A percentile compares a stretch with the other conserved stretches of the same genome.
phyloP scores from a whole-genome alignment of 495 filamentous ascomycete species.

The Neurospora sp. region DNA sequence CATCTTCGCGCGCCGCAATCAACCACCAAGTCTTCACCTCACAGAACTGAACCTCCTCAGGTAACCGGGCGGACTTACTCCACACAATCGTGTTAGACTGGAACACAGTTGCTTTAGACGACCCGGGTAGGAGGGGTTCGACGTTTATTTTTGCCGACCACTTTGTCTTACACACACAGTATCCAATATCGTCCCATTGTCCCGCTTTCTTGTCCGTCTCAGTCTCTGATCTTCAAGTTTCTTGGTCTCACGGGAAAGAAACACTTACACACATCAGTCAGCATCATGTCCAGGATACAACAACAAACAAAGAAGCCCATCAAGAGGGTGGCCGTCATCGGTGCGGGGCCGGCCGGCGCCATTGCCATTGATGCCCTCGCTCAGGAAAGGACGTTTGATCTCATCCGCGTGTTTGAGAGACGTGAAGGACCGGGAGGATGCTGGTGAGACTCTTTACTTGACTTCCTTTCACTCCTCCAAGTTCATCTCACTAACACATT shows the following conservation, averaged over 20 bases:
- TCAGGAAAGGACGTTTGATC: slow-evolving; percentile 45
- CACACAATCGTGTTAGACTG: too few species aligned
- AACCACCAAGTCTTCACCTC: too few species aligned
- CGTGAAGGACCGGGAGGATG: slow-evolving; percentile 47
- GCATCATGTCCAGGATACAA: not conserved
- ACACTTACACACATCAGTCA: not conserved
- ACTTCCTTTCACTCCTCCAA: not conserved
- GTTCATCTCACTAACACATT: not conserved
- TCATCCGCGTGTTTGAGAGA: slow-evolving; percentile 50
- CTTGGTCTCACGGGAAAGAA: not conserved
- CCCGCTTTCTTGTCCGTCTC: not conserved
- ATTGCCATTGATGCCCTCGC: slow-evolving; percentile 49
- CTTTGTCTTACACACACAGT: not conserved
- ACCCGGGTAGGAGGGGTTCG: not conserved
- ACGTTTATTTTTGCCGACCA: not conserved
- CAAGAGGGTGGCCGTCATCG: slow-evolving; percentile 49
- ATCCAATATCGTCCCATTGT: not conserved
- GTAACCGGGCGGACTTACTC: too few species aligned
- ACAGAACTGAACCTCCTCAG: too few species aligned
- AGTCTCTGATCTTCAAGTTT: not conserved
- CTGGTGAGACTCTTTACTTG: slow-evolving; percentile 30
- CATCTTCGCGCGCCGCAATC: too few species aligned
- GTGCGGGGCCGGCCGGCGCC: slow-evolving; percentile 48
- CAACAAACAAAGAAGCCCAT: slow-evolving; percentile 7
- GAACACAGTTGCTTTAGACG: too few species aligned